Percentiles rank a stretch among this genome's conserved stretches.
Evolutionary conservation across 768 basidiomycete species (phyloP).

Genomic region (Auricularia sp.): DNA sequence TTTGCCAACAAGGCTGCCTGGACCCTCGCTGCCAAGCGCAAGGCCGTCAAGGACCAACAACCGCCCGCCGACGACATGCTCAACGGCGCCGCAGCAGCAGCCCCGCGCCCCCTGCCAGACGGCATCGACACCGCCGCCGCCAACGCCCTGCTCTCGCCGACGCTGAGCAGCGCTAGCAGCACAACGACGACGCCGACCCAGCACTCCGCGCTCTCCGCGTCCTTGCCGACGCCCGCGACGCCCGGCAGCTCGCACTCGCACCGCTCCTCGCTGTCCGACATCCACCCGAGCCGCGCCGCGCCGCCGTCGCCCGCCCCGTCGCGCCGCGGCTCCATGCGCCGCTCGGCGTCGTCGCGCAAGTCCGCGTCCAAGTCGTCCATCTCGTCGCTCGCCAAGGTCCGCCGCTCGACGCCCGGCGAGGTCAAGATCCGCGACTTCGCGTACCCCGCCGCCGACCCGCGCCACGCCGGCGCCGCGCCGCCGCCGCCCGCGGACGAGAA

Average conservation of each 20-base stretch:
- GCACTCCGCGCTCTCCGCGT: not conserved
- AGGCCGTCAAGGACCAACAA: not conserved
- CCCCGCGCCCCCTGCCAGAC: not conserved
- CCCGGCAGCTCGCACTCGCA: not conserved
- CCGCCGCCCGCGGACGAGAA: not conserved
- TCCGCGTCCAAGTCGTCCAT: not conserved
- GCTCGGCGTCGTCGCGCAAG: not conserved
- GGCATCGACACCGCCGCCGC: not conserved
- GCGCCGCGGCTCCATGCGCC: not conserved
- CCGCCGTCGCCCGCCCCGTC: constrained; percentile 1
- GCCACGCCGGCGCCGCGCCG: constrained; percentile 33
- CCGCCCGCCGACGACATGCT: not conserved
- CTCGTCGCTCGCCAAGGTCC: not conserved
- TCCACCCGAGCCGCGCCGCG: constrained; percentile 1
- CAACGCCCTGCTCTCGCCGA: not conserved
- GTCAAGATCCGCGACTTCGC: constrained; percentile 45
- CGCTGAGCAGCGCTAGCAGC: not conserved
- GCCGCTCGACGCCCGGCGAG: constrained; percentile 3
- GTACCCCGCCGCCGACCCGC: constrained; percentile 30
- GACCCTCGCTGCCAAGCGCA: not conserved
- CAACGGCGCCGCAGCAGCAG: not conserved
- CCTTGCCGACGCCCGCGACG: constrained; percentile 4
- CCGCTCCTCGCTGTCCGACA: not conserved
- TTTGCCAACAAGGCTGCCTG: constrained; percentile 30
- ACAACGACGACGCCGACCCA: not conserved